A percentile compares a stretch with the other conserved stretches of the same genome.
These are phyloP conservation scores for Pseudozyma sp. DNA, from an alignment of 1,284 basidiomycete species.

Conservation along the genomic window DNA sequence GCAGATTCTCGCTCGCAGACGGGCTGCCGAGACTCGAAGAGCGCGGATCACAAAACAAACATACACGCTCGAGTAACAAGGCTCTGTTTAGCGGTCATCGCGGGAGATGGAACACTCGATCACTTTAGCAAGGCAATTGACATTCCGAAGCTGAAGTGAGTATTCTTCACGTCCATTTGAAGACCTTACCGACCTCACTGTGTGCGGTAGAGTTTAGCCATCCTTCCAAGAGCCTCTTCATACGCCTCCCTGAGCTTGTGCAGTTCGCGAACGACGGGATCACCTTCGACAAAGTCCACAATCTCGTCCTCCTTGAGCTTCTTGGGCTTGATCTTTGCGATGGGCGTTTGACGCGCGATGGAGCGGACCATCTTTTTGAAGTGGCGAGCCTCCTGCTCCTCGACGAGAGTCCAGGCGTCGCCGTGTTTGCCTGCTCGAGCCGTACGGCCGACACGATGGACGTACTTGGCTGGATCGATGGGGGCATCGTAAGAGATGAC, in stretches of 20 bases:
- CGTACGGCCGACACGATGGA: constrained; percentile 93
- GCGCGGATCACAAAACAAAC: no score
- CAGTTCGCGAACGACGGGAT: constrained; percentile 22
- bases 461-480: constrained; percentile 96
- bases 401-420: constrained; percentile 91
- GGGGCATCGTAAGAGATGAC: constrained; percentile 95
- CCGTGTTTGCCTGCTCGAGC: constrained; percentile 88
- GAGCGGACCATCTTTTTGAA: constrained; percentile 49
- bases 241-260: constrained; percentile 36
- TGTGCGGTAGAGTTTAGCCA: constrained; percentile 49
- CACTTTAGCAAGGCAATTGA: no score
- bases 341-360: constrained; percentile 34
- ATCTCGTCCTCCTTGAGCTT: constrained; percentile 22
- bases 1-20: neutral
- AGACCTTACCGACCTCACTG: constrained; percentile 10
- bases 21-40: neutral
- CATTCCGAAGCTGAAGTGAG: no score
- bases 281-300: constrained; percentile 38
- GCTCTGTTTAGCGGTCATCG: no score
- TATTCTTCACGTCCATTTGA: no score
- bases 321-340: constrained; percentile 48
- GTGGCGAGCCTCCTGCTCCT: constrained; percentile 81
- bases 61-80: no score
- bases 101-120: no score
- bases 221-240: constrained; percentile 49